Percentiles rank a stretch among this genome's conserved stretches.
These are phyloP conservation scores for Sclerotinia glacialis DNA, from an alignment of 2,329 filamentous ascomycete genomes.

Conservation along the genomic window DNA sequence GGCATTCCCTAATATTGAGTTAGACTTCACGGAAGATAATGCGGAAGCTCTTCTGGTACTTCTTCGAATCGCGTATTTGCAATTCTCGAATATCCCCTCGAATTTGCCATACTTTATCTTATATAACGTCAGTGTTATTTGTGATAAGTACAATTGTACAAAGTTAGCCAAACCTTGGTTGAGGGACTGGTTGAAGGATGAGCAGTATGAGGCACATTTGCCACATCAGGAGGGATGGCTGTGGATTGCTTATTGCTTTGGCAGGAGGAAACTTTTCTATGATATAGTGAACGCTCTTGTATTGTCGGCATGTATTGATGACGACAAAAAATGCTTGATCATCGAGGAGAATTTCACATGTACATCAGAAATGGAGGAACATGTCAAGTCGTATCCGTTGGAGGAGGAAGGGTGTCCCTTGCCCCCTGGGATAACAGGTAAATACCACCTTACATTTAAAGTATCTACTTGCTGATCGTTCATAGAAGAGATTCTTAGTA, in stretches of 20 bases:
- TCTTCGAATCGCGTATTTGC: not conserved
- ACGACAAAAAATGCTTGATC: not conserved
- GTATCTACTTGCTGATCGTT: no score
- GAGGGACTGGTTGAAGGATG: not conserved
- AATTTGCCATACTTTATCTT: not conserved
- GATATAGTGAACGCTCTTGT: not conserved
- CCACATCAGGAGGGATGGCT: no score
- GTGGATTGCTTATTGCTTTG: not conserved
- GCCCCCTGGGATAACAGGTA: no score
- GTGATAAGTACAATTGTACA: not conserved
- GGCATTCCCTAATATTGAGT: not conserved
- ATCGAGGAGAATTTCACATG: fast-evolving
- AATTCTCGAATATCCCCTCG: not conserved
- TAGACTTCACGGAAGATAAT: not conserved
- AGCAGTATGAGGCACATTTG: not conserved
- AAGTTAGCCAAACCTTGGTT: not conserved
- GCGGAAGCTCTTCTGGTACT: not conserved
- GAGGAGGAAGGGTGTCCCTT: not conserved
- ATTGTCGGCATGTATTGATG: fast-evolving
- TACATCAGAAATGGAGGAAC: fast-evolving
- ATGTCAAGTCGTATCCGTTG: not conserved
- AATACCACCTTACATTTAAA: no score
- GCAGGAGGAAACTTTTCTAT: not conserved
- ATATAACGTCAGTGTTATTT: not conserved
- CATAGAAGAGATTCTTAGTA: no score